Percentiles rank a stretch among this genome's conserved stretches.
Conservation (phyloP, 2,329 filamentous ascomycete species). For the Sclerotinia trifoliorum region DNA sequence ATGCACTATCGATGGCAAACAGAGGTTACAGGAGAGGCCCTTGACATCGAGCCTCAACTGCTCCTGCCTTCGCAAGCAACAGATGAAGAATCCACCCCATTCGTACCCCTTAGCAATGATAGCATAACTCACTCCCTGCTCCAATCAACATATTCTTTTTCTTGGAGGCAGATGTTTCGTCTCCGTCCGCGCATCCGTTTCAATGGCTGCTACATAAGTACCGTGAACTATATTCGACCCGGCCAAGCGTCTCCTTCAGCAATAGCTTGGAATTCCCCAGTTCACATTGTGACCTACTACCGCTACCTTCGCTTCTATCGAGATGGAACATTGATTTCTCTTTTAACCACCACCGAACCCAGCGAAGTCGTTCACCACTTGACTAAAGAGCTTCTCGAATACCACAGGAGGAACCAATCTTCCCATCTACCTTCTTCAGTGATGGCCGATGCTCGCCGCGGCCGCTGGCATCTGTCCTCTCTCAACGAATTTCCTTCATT, state of each 20-base stretch:
- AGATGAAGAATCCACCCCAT: constrained; percentile 11
- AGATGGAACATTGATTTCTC: constrained; percentile 77
- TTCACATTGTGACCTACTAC: constrained; percentile 97
- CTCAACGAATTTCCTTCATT: constrained; percentile 32
- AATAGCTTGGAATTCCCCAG: constrained; percentile 74
- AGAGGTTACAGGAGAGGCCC: constrained; percentile 56
- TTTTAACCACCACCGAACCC: constrained; percentile 80
- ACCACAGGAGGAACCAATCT: constrained; percentile 34
- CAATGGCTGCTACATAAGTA: constrained; percentile 94
- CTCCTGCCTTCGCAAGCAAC: constrained; percentile 15
- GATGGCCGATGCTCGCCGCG: constrained; percentile 66
- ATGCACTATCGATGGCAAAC: constrained; percentile 81
- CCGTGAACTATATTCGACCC: constrained; percentile 88
- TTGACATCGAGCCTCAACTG: constrained; percentile 37
- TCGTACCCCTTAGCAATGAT: neutral
- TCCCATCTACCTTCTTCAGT: constrained; percentile 47
- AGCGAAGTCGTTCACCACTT: constrained; percentile 84
- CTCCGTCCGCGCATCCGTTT: constrained; percentile 83
- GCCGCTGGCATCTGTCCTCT: constrained; percentile 60
- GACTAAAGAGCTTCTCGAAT: constrained; percentile 63
- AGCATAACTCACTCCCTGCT: constrained; percentile 13
- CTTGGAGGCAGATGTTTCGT: constrained; percentile 73
- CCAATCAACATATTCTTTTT: constrained; percentile 45
- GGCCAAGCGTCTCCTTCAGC: constrained; percentile 71
- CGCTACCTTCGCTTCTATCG: constrained; percentile 94